These are phyloP conservation scores for Sanghuangporus baumii DNA, from an alignment of 1,284 basidiomycete species.

Conservation along the genomic window DNA sequence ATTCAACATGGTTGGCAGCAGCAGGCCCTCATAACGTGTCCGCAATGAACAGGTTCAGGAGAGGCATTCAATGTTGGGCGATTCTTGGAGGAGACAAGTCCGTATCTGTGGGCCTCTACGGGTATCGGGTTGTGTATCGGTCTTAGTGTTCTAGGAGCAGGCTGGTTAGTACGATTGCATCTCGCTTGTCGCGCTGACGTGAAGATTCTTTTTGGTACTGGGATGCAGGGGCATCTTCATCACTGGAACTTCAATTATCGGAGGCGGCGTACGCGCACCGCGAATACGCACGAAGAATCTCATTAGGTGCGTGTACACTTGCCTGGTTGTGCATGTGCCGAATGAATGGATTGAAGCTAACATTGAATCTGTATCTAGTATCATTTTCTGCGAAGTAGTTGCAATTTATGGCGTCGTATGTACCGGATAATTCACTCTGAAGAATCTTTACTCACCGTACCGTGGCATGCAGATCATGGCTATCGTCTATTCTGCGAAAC, in stretches of 20 bases:
- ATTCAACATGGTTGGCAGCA: neutral
- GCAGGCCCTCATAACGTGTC: neutral
- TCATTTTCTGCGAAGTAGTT: constrained; percentile 99
- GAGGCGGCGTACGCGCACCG: constrained; percentile 91
- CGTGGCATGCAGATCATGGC: constrained; percentile 68
- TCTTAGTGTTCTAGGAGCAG: constrained; percentile 89
- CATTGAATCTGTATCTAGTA: constrained; percentile 42
- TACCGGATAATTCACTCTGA: constrained; percentile 19
- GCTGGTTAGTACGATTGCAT: constrained; percentile 62
- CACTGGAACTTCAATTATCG: constrained; percentile 91
- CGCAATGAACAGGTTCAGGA: constrained; percentile 58
- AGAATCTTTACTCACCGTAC: neutral
- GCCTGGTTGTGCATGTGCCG: neutral
- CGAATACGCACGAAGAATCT: constrained; percentile 97
- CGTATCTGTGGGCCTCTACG: constrained; percentile 88
- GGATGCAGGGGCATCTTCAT: constrained; percentile 92
- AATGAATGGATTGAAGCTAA: neutral
- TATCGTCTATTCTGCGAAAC: constrained; percentile 87
- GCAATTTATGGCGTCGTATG: constrained; percentile 92
- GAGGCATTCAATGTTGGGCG: constrained; percentile 89
- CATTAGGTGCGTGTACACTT: constrained; percentile 65
- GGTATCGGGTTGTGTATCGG: constrained; percentile 95
- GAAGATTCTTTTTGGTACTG: neutral
- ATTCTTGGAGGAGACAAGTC: constrained; percentile 91
- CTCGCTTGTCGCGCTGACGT: neutral